phyloP scores from a whole-genome alignment of 495 filamentous ascomycete genomes.

The Aspergillus cavernicola region DNA sequence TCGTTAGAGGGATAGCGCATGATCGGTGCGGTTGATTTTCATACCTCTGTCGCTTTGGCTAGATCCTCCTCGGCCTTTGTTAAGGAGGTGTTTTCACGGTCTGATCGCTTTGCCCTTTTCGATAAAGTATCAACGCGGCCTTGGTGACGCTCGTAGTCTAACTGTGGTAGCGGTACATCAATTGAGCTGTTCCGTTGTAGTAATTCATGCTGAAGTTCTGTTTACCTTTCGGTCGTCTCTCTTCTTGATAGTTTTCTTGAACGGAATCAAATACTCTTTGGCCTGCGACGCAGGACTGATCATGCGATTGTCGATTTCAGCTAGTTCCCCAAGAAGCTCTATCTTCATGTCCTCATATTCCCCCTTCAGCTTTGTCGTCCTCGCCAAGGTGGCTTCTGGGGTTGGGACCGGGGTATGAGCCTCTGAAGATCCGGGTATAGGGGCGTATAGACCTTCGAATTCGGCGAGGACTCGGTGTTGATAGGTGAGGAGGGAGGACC shows the following conservation, averaged over 20 bases:
- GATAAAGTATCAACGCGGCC: constrained; percentile 65
- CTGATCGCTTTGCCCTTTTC: constrained; percentile 67
- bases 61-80: constrained; percentile 79
- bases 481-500: constrained; percentile 67
- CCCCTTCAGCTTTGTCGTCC: constrained; percentile 63
- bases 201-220: not conserved
- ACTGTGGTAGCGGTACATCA: constrained; percentile 16
- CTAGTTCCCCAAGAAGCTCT: constrained; percentile 73
- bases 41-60: constrained; percentile 61
- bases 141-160: constrained; percentile 83
- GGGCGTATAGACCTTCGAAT: constrained; percentile 76
- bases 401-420: constrained; percentile 57
- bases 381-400: constrained; percentile 57
- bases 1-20: not conserved
- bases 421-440: constrained; percentile 66
- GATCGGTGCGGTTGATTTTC: not conserved
- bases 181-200: not conserved
- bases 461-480: constrained; percentile 68
- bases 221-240: constrained; percentile 80
- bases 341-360: constrained; percentile 70
- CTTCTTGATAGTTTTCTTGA: constrained; percentile 91
- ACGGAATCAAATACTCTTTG: constrained; percentile 64
- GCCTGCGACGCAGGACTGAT: constrained; percentile 70
- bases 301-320: constrained; percentile 66
- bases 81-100: constrained; percentile 73